Evolutionary conservation across 2,329 filamentous ascomycete genomes (phyloP).

Genomic region (Acrocalymma vagum): DNA sequence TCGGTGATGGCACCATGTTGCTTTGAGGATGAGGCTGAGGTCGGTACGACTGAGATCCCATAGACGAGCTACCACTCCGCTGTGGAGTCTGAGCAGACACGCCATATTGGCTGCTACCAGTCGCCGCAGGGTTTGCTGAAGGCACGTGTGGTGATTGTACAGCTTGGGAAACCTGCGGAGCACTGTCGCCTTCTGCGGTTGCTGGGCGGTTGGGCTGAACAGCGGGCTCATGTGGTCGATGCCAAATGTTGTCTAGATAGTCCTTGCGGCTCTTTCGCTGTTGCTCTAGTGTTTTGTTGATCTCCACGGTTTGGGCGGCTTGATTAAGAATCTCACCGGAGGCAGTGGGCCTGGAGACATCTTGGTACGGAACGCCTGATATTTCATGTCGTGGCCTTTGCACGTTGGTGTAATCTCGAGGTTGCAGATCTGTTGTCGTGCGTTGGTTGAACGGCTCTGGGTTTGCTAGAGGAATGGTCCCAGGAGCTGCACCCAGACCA

Average conservation of each 20-base stretch:
- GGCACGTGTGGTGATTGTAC: conserved; percentile 63
- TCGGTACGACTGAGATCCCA: conserved; percentile 72
- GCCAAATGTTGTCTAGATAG: conserved; percentile 84
- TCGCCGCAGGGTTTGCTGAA: conserved; percentile 64
- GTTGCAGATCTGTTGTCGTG: conserved; percentile 77
- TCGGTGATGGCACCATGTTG: conserved; percentile 75
- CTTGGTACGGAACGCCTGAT: conserved; percentile 82
- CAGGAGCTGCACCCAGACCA: conserved; percentile 70
- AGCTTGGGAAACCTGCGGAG: conserved; percentile 52
- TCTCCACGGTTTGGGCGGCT: conserved; percentile 87
- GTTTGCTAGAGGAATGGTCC: conserved; percentile 77
- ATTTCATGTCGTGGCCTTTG: conserved; percentile 90
- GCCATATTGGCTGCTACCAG: conserved; percentile 64
- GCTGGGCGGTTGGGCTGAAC: conserved; percentile 55
- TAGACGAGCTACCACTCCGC: conserved; percentile 68
- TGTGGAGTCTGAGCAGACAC: conserved; percentile 66
- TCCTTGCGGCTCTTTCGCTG: conserved; percentile 81
- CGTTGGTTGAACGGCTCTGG: conserved; percentile 73
- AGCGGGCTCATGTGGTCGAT: conserved; percentile 81
- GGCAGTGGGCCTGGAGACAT: conserved; percentile 79
- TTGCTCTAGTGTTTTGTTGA: conserved; percentile 83
- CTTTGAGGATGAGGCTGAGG: conserved; percentile 76
- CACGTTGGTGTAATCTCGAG: conserved; percentile 84
- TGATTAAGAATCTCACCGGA: conserved; percentile 84
- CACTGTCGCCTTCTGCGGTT: conserved; percentile 48